Conservation (phyloP, 768 basidiomycete genomes). For the Podaxis carcinomalis region DNA sequence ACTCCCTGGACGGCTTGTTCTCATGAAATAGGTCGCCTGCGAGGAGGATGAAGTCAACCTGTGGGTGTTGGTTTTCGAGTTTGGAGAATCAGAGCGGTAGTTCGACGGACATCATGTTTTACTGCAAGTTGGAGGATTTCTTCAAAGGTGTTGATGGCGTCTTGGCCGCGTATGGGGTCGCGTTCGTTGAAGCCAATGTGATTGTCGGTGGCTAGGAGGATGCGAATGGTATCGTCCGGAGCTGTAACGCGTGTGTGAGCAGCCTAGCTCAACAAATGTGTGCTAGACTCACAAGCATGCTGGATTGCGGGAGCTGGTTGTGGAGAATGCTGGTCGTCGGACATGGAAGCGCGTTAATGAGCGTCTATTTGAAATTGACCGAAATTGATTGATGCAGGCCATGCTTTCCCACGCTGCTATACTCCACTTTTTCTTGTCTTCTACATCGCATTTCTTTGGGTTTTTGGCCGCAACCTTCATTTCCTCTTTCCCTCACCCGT, state of each 20-base stretch:
- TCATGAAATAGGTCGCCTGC: conserved; percentile 98
- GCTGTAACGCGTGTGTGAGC: conserved; percentile 28
- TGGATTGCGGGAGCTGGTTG: conserved; percentile 18
- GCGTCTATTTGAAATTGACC: conserved; percentile 1
- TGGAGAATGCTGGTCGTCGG: conserved; percentile 17
- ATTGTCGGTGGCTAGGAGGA: conserved; percentile 92
- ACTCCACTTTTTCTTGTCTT: background rate
- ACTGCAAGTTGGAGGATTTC: conserved; percentile 91
- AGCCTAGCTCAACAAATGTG: background rate
- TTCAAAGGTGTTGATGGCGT: conserved; percentile 91
- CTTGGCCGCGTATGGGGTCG: conserved; percentile 91
- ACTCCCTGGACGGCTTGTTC: conserved; percentile 89
- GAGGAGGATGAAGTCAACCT: conserved; percentile 96
- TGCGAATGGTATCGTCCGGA: conserved; percentile 66
- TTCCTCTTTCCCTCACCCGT: background rate
- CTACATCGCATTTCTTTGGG: no score
- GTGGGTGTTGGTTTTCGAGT: conserved; percentile 10
- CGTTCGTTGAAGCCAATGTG: conserved; percentile 94
- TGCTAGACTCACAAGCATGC: conserved; percentile 18
- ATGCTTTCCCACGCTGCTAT: background rate
- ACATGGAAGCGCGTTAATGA: conserved; percentile 16
- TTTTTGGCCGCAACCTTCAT: background rate
- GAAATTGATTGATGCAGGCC: background rate
- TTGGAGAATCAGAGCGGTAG: background rate
- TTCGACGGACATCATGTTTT: conserved; percentile 69